A percentile compares a stretch with the other conserved stretches of the same genome.
Evolutionary conservation across 257 asterid genomes (phyloP).

Genomic region (Ajuga chamaepitys): DNA sequence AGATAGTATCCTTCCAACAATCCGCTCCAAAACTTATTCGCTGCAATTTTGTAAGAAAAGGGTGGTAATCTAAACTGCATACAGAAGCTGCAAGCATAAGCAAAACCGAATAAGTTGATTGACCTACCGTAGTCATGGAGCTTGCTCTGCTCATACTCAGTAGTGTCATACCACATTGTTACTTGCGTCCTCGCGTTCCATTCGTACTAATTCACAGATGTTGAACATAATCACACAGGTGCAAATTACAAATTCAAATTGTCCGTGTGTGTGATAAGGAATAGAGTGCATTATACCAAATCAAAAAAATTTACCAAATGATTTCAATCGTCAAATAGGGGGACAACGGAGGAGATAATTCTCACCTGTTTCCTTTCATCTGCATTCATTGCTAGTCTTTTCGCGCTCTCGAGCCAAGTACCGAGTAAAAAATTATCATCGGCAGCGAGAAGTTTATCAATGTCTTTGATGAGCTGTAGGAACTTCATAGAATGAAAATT

Average conservation of each 20-base stretch:
- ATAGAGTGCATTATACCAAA: too few relatives aligned
- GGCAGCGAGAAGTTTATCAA: slow-evolving; percentile 75
- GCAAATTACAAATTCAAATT: neutral
- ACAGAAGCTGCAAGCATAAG: neutral
- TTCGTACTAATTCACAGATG: slow-evolving; percentile 50
- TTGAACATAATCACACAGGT: neutral
- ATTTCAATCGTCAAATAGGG: neutral
- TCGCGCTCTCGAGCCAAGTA: slow-evolving; percentile 87
- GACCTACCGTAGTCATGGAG: slow-evolving; percentile 85
- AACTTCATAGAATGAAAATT: slow-evolving; percentile 46
- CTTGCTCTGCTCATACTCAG: slow-evolving; percentile 52
- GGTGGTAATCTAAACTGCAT: neutral
- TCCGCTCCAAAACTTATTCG: slow-evolving; percentile 96
- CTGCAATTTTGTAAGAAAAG: slow-evolving; percentile 30
- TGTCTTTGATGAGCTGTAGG: slow-evolving; percentile 82
- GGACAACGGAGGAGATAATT: neutral
- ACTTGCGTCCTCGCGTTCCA: slow-evolving; percentile 98
- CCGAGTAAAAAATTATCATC: slow-evolving; percentile 88
- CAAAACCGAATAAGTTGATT: neutral
- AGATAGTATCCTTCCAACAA: slow-evolving; percentile 63
- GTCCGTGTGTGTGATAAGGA: too few relatives aligned
- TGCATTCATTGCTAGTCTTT: slow-evolving; percentile 44
- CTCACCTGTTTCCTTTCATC: slow-evolving; percentile 73
- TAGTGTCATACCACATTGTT: slow-evolving; percentile 94
- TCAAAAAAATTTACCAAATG: neutral